Evolutionary conservation across 2,329 filamentous ascomycete genomes (phyloP), one percentile per base, ranked within the genome.

Genomic region (Rutstroemia sp.): DNA sequence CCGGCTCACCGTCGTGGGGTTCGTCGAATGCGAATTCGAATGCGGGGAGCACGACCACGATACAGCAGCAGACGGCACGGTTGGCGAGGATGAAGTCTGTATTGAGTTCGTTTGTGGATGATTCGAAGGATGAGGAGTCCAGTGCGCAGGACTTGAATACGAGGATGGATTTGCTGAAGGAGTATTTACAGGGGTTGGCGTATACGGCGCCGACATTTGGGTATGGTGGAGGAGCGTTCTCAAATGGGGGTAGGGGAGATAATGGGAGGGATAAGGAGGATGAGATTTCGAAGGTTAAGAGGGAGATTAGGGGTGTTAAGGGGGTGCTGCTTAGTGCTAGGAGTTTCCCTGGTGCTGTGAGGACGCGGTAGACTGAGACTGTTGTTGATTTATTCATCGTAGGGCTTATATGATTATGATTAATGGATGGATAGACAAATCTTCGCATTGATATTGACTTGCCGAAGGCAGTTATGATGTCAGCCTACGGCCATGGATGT

Each of bases 301-400:
- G 83, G 61, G 88, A 86, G 59, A 92, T 95, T 52, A 76, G 89
- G 61, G 80, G 87, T 56, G 81, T 94, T 44, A 95, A 95, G 74
- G 89, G 89, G 1, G 81, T 90, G 10, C 74, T 94, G 63, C 71
- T 95, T 56, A 90, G 83, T 66, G 81, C 88, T 4, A 81, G 86
- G 65, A 88, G 82, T 65, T 92, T 92, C 62, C 86, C 85, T 2
- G 65, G 65, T 2, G 67, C 61, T 34, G 48, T 62, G 23, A 64
- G 59, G 42, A 52, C 37, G 54, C 55, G 58, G 9, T 56, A 56
- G 39, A 38, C 37, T 19, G 12, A 44, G 38, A 23, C 25, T 19
- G 30, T 14, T 34, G 30, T 34, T 34, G 30, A 34, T 34, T 34
- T 34, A 34, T 34, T 12, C 8, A 34, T 34, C 12, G 30, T 34